phyloP scores from a whole-genome alignment of 2,329 filamentous ascomycete species.

The Coniochaeta pulveracea region DNA sequence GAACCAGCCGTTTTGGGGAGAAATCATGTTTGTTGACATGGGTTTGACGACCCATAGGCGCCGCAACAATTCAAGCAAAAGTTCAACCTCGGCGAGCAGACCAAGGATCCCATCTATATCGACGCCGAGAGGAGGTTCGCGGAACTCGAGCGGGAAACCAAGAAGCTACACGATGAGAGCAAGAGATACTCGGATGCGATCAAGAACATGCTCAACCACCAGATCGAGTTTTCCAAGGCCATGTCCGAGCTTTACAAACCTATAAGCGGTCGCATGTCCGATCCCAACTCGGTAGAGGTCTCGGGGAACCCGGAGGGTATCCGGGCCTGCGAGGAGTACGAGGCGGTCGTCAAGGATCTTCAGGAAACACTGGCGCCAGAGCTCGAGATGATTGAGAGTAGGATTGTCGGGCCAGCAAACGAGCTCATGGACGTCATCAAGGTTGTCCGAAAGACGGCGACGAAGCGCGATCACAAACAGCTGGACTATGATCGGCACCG shows the following conservation, averaged over 20 bases:
- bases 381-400: conserved; percentile 91
- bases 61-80: conserved; percentile 84
- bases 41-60: conserved; percentile 40
- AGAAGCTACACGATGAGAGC: conserved; percentile 92
- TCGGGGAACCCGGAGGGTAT: conserved; percentile 92
- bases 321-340: conserved; percentile 90
- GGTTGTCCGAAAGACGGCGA: conserved; percentile 75
- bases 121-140: conserved; percentile 90
- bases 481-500: conserved; percentile 89
- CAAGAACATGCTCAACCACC: conserved; percentile 93
- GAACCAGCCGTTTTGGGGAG: not conserved
- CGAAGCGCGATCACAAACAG: conserved; percentile 95
- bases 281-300: conserved; percentile 70
- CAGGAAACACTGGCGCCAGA: conserved; percentile 83
- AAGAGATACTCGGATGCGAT: conserved; percentile 97
- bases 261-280: conserved; percentile 89
- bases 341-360: conserved; percentile 78
- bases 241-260: conserved; percentile 97
- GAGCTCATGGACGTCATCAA: conserved; percentile 94
- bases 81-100: conserved; percentile 93
- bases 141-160: conserved; percentile 91
- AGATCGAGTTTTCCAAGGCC: conserved; percentile 96
- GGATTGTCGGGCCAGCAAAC: conserved; percentile 84
- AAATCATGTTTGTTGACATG: conserved; percentile 13
- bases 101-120: conserved; percentile 88